These are phyloP conservation scores for Ramaria sp. DNA, from an alignment of 768 basidiomycete species.

Conservation along the genomic window DNA sequence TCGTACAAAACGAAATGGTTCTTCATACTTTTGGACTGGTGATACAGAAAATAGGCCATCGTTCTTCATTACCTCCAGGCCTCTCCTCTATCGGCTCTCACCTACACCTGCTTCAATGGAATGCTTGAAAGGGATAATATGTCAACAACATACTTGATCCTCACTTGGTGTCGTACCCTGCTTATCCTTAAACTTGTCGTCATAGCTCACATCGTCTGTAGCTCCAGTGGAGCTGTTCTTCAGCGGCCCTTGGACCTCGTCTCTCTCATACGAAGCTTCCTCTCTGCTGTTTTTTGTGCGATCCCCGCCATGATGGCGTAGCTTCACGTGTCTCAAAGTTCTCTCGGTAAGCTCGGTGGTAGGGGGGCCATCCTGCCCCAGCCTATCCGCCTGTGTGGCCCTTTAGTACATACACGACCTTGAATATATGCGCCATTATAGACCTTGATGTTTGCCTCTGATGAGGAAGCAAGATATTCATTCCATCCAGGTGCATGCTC, in stretches of 20 bases:
- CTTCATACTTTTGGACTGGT: neutral
- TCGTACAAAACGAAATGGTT: no score
- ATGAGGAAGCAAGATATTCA: conserved; percentile 48
- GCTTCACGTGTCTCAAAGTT: conserved; percentile 19
- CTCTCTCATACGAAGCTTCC: conserved; percentile 16
- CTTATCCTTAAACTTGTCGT: neutral
- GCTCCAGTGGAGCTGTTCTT: conserved; percentile 17
- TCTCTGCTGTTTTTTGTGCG: neutral
- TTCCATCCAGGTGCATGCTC: conserved; percentile 62
- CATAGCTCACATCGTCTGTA: neutral
- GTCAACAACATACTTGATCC: neutral
- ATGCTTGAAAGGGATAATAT: neutral
- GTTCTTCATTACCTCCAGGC: neutral
- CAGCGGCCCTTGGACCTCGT: conserved; percentile 19
- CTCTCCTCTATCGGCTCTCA: conserved; percentile 4
- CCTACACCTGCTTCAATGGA: neutral
- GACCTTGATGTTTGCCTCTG: conserved; percentile 59
- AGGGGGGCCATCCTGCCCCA: conserved; percentile 2
- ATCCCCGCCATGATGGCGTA: conserved; percentile 14
- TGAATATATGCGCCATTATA: neutral
- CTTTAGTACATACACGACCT: no score
- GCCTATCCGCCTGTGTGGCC: conserved; percentile 18
- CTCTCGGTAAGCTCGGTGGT: conserved; percentile 12
- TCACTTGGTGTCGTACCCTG: conserved; percentile 4
- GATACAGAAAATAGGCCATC: neutral